A percentile compares a stretch with the other conserved stretches of the same genome.
Evolutionary conservation across 768 basidiomycete species (phyloP).

Genomic region (Amanita rubescens): DNA sequence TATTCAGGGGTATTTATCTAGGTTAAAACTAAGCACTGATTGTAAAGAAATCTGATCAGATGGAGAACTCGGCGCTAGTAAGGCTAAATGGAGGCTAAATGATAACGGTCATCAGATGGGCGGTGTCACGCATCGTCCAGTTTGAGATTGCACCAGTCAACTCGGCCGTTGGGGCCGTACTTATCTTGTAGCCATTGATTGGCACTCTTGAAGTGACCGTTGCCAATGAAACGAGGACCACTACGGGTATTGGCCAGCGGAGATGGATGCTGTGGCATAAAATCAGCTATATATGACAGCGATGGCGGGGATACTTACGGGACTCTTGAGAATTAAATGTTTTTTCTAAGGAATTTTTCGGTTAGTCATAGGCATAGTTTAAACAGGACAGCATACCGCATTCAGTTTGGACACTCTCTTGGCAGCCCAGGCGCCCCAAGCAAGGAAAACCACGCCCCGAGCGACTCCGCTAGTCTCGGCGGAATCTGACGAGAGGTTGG

Average conservation of each 20-base stretch:
- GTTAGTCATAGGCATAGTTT: not conserved
- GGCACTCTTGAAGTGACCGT: conserved; percentile 80
- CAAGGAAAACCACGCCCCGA: conserved; percentile 72
- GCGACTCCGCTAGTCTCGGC: conserved; percentile 40
- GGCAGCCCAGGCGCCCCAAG: conserved; percentile 85
- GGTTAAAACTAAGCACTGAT: not conserved
- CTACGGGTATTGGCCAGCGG: conserved; percentile 68
- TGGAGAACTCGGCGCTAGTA: not conserved
- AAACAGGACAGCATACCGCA: conserved; percentile 39
- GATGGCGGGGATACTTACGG: conserved; percentile 40
- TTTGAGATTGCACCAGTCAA: conserved; percentile 59
- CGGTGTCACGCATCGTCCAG: not conserved
- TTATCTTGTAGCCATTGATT: conserved; percentile 80
- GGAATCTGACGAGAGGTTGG: conserved; percentile 41
- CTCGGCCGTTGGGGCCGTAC: conserved; percentile 64
- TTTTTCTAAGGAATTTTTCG: conserved; percentile 43
- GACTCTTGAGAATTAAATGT: conserved; percentile 71
- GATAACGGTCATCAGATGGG: conserved; percentile 1
- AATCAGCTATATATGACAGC: conserved; percentile 4
- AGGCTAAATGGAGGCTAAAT: not conserved
- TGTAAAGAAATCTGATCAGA: conserved; percentile 1
- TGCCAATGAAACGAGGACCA: conserved; percentile 68
- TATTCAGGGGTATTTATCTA: conserved; percentile 3
- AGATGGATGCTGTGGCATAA: conserved; percentile 63
- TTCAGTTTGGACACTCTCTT: conserved; percentile 75